A percentile compares a stretch with the other conserved stretches of the same genome.
phyloP scores from a whole-genome alignment of 1,284 basidiomycete species.

The Ustilago cynodontis region DNA sequence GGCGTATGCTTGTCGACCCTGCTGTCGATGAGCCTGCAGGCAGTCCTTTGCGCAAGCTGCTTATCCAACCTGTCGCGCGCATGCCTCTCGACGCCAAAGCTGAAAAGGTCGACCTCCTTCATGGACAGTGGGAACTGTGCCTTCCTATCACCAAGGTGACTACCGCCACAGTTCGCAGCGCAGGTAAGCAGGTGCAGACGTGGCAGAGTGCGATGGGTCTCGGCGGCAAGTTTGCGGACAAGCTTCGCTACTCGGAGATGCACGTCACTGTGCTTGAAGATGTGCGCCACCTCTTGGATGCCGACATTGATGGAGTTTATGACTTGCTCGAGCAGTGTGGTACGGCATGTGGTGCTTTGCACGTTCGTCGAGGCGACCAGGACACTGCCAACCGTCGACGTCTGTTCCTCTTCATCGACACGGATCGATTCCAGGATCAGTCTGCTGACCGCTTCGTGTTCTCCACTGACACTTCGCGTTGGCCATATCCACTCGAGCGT shows the following conservation, averaged over 20 bases:
- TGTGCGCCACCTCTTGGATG: constrained; percentile 77
- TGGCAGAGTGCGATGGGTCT: constrained; percentile 90
- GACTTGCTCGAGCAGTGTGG: constrained; percentile 86
- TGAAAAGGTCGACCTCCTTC: constrained; percentile 73
- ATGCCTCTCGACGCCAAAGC: constrained; percentile 72
- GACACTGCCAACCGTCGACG: constrained; percentile 71
- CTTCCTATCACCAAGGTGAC: constrained; percentile 78
- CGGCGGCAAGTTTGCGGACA: constrained; percentile 77
- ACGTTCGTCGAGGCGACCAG: constrained; percentile 75
- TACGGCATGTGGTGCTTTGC: constrained; percentile 87
- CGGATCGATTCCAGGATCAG: constrained; percentile 54
- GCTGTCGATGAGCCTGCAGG: constrained; percentile 80
- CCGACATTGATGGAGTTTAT: constrained; percentile 84
- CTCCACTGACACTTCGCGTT: constrained; percentile 50
- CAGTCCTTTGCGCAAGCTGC: constrained; percentile 80
- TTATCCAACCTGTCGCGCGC: constrained; percentile 84
- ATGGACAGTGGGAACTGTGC: constrained; percentile 84
- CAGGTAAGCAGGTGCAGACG: constrained; percentile 80
- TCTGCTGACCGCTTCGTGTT: constrained; percentile 57
- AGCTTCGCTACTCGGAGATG: constrained; percentile 78
- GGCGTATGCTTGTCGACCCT: constrained; percentile 80
- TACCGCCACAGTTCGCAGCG: constrained; percentile 77
- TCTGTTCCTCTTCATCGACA: constrained; percentile 60
- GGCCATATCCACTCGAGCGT: constrained; percentile 58
- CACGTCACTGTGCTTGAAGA: constrained; percentile 76